Evolutionary conservation across 192 early-diverging fungal genomes (phyloP).

Genomic region (Coemansia interrupta): DNA sequence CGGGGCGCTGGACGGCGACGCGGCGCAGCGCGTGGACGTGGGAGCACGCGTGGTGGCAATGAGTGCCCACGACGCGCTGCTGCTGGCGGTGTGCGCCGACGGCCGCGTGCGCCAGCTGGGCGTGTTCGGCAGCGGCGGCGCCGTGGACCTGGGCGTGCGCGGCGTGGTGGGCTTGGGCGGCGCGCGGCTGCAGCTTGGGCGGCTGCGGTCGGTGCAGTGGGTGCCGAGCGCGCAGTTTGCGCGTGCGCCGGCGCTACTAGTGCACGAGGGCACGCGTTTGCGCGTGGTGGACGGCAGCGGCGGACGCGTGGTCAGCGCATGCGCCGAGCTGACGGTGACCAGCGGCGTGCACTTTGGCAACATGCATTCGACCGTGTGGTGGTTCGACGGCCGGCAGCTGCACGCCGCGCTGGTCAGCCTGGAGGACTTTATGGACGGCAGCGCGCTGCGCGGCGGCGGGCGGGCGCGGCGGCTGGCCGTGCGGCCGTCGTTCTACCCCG

Average conservation of each 20-base stretch:
- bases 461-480: conserved; percentile 3
- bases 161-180: conserved; percentile 14
- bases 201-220: conserved; percentile 47
- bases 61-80: conserved; percentile 29
- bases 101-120: conserved; percentile 24
- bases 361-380: conserved; percentile 53
- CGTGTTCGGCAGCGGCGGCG: conserved; percentile 22
- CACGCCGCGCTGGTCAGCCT: conserved; percentile 40
- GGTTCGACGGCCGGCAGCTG: conserved; percentile 39
- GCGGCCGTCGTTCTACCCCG: conserved; percentile 42
- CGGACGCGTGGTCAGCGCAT: conserved; percentile 8
- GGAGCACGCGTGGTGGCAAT: conserved; percentile 19
- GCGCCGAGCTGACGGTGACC: conserved; percentile 27
- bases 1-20: conserved; percentile 26
- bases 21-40: conserved; percentile 17
- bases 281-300: conserved; percentile 12
- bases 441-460: conserved; percentile 3
- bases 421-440: conserved; percentile 50
- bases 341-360: conserved; percentile 51
- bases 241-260: conserved; percentile 26
- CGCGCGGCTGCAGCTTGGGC: conserved; percentile 6
- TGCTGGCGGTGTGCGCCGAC: conserved; percentile 26
- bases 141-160: conserved; percentile 22
- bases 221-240: conserved; percentile 45
- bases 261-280: conserved; percentile 39